A percentile compares a stretch with the other conserved stretches of the same genome.
Evolutionary conservation across 2,329 filamentous ascomycete genomes (phyloP).

Genomic region (Cephalotrichum gorgonifer): DNA sequence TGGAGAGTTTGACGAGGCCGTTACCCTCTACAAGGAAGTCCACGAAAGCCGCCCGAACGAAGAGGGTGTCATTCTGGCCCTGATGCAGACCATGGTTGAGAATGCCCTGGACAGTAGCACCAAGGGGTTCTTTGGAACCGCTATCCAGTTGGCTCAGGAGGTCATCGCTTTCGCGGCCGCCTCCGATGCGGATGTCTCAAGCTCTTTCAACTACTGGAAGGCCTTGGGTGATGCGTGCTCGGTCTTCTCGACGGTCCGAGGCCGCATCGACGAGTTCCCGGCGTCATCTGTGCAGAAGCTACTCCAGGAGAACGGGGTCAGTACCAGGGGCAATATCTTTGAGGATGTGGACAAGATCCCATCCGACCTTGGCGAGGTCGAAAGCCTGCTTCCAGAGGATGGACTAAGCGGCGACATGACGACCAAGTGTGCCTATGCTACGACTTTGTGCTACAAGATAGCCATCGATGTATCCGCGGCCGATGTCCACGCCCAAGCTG

Average conservation of each 20-base stretch:
- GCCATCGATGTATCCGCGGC: constrained; percentile 63
- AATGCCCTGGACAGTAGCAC: constrained; percentile 68
- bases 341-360: constrained; percentile 58
- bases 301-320: constrained; percentile 32
- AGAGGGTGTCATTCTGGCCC: constrained; percentile 75
- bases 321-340: constrained; percentile 44
- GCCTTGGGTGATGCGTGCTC: constrained; percentile 80
- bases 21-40: constrained; percentile 65
- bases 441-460: constrained; percentile 79
- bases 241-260: constrained; percentile 70
- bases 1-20: constrained; percentile 79
- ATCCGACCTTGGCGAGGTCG: constrained; percentile 27
- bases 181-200: constrained; percentile 48
- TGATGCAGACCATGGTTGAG: constrained; percentile 82
- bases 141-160: constrained; percentile 57
- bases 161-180: constrained; percentile 57
- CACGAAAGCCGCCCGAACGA: constrained; percentile 59
- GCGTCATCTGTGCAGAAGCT: constrained; percentile 44
- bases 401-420: constrained; percentile 39
- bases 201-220: constrained; percentile 94
- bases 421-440: constrained; percentile 53
- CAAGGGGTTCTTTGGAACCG: constrained; percentile 78
- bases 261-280: constrained; percentile 54
- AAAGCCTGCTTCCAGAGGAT: constrained; percentile 28
- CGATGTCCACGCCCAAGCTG: constrained; percentile 79